Percentiles rank a stretch among this genome's conserved stretches.
Conservation (phyloP, 202 grass and related monocot genomes). For the Schoenoplectus triqueter region DNA sequence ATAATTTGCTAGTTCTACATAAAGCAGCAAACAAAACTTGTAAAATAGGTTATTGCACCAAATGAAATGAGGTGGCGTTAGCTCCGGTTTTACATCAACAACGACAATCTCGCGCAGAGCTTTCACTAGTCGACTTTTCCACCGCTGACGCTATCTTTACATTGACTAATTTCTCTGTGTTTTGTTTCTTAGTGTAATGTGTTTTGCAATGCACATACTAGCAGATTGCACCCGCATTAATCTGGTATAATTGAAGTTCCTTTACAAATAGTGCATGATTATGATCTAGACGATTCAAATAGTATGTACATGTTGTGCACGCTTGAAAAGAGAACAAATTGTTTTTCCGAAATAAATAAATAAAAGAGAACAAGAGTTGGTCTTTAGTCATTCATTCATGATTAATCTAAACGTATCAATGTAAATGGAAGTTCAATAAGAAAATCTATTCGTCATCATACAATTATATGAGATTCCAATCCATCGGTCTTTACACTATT, state of each 20-base stretch:
- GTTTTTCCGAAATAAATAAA: not conserved
- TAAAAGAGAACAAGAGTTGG: not conserved
- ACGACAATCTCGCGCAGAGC: slow-evolving; percentile 7
- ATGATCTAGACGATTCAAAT: not conserved
- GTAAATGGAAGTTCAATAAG: not conserved
- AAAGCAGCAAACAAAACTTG: slow-evolving; percentile 34
- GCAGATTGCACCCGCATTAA: not conserved
- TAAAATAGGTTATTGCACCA: slow-evolving; percentile 37
- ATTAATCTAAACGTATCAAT: not conserved
- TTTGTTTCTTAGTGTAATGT: slow-evolving; percentile 19
- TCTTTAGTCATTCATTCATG: not conserved
- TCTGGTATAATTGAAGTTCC: not conserved
- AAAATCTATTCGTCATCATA: not conserved
- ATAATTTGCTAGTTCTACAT: not conserved
- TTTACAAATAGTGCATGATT: not conserved
- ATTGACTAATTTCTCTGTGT: slow-evolving; percentile 27
- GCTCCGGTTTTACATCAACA: slow-evolving; percentile 35
- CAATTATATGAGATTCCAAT: not conserved
- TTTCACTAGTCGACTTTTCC: slow-evolving; percentile 25
- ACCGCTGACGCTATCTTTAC: not conserved
- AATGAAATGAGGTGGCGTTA: slow-evolving; percentile 38
- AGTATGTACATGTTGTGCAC: not conserved
- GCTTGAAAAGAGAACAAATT: not conserved
- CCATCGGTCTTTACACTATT: not conserved
- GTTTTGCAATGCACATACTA: slow-evolving; percentile 8